Evolutionary conservation across 495 filamentous ascomycete species (phyloP).

Genomic region (Xylaria venustula): DNA sequence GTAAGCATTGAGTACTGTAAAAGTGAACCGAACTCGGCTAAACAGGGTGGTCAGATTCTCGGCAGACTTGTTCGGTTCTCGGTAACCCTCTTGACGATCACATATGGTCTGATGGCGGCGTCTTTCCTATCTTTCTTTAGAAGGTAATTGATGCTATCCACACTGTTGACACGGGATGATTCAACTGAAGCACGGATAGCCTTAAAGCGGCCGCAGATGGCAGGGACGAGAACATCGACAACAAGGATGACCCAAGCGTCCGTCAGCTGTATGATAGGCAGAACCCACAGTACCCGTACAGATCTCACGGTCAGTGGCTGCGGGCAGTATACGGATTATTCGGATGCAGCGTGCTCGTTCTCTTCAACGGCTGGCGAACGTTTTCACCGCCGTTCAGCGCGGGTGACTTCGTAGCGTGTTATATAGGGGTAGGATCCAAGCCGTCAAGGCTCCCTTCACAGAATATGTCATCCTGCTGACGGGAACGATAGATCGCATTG

Average conservation of each 20-base stretch:
- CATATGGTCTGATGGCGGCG: conserved; percentile 37
- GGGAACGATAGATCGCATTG: neutral
- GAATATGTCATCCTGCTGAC: neutral
- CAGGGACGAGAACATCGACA: conserved; percentile 11
- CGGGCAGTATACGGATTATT: conserved; percentile 35
- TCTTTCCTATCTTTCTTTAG: conserved; percentile 35
- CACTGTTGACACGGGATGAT: neutral
- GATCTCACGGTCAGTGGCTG: conserved; percentile 35
- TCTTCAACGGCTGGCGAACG: conserved; percentile 42
- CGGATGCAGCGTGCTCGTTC: conserved; percentile 32
- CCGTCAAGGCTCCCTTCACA: neutral
- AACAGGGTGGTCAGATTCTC: conserved; percentile 9
- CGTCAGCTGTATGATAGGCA: conserved; percentile 29
- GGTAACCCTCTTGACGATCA: conserved; percentile 34
- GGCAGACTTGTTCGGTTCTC: conserved; percentile 30
- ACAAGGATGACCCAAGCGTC: conserved; percentile 9
- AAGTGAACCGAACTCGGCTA: neutral
- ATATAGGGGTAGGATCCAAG: conserved; percentile 31
- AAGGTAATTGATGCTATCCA: conserved; percentile 20
- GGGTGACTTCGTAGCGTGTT: conserved; percentile 38
- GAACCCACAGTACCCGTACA: conserved; percentile 37
- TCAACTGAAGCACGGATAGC: neutral
- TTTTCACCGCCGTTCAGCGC: conserved; percentile 28
- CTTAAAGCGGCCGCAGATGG: conserved; percentile 9
- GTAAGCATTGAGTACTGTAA: conserved; percentile 13